Percentiles rank a stretch among this genome's conserved stretches.
phyloP scores from a whole-genome alignment of 164 flowering plant species.

The Houttuynia cordata region DNA sequence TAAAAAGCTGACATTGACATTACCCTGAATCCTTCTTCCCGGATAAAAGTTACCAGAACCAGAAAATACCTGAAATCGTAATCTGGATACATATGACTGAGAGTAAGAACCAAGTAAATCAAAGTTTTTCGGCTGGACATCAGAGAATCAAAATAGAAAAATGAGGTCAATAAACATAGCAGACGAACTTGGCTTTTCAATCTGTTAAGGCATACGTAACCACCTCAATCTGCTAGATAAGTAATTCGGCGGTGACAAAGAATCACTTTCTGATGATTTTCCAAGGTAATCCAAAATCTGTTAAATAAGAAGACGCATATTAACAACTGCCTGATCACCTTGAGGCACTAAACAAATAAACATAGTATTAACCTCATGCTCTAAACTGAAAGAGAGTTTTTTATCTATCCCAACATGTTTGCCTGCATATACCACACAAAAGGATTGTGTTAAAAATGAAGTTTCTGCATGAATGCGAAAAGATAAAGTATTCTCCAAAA shows the following conservation, averaged over 20 bases:
- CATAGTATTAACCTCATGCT: slow-evolving; percentile 58
- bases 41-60: background rate
- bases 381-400: slow-evolving; percentile 77
- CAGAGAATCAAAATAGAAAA: slow-evolving; percentile 10
- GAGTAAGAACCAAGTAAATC: slow-evolving; percentile 79
- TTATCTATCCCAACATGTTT: slow-evolving; percentile 84
- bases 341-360: background rate
- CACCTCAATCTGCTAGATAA: slow-evolving; percentile 73
- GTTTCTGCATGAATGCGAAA: background rate
- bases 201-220: slow-evolving; percentile 4
- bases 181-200: background rate
- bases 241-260: slow-evolving; percentile 58
- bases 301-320: background rate
- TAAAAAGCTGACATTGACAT: slow-evolving; percentile 87
- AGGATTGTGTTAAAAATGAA: background rate
- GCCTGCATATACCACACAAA: slow-evolving; percentile 29
- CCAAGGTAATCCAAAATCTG: slow-evolving; percentile 88
- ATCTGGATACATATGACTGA: slow-evolving; percentile 91
- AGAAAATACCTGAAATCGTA: slow-evolving; percentile 90
- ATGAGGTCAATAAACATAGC: background rate
- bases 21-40: slow-evolving; percentile 80
- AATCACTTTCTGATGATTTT: slow-evolving; percentile 64
- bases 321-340: background rate
- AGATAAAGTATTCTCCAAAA: background rate
- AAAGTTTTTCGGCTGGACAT: slow-evolving; percentile 80